phyloP scores from a whole-genome alignment of 495 filamentous ascomycete species.

The Schizothecium vesticola region DNA sequence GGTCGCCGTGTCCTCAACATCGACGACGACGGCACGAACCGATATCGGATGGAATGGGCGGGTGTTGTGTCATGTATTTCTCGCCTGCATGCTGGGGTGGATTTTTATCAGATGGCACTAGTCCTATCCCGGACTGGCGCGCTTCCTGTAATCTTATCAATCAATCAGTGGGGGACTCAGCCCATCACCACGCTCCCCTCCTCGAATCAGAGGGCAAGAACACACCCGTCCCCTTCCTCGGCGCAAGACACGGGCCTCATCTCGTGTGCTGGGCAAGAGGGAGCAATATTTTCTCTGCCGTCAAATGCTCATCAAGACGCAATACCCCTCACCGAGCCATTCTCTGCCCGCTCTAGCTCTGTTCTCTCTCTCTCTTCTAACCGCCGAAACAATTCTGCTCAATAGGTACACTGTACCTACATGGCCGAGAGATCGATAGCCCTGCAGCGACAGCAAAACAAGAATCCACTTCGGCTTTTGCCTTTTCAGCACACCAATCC shows the following conservation, averaged over 20 bases:
- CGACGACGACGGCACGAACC: not conserved
- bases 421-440: not conserved
- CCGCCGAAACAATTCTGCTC: not conserved
- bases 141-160: constrained; percentile 33
- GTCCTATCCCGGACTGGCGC: constrained; percentile 8
- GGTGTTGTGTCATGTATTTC: not conserved
- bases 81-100: not conserved
- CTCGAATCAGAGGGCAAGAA: constrained; percentile 22
- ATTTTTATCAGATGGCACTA: not conserved
- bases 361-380: not conserved
- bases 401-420: not conserved
- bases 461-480: not conserved
- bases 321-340: not conserved
- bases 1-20: not conserved
- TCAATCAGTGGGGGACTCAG: constrained; percentile 26
- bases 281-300: constrained; percentile 1
- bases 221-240: constrained; percentile 1
- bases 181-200: constrained; percentile 16
- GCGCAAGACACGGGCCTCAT: constrained; percentile 16
- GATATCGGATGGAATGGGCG: not conserved
- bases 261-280: constrained; percentile 7
- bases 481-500: not conserved
- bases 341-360: not conserved
- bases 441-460: not conserved
- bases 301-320: not conserved